phyloP scores from a whole-genome alignment of 2,329 filamentous ascomycete species.

The Penicillium sp. region DNA sequence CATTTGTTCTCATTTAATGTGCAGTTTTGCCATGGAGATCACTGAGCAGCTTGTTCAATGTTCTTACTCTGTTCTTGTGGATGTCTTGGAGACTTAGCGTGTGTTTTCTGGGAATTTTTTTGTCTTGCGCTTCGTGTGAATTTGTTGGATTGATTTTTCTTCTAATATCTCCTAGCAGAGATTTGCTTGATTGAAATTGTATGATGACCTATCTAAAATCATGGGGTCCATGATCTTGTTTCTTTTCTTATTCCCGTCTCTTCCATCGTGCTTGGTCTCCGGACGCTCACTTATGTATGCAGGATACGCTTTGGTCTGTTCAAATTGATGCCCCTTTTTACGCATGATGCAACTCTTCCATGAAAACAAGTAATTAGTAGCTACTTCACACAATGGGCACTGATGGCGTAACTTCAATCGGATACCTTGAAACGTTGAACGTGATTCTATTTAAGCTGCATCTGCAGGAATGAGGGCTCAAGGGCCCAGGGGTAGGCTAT shows the following conservation, averaged over 20 bases:
- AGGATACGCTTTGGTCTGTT: conserved; percentile 1
- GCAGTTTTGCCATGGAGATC: conserved; percentile 1
- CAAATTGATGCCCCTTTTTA: conserved; percentile 1
- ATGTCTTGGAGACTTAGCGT: conserved; percentile 18
- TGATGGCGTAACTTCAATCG: too few relatives aligned
- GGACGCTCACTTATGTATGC: background rate
- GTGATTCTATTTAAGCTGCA: too few relatives aligned
- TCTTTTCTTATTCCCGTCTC: conserved; percentile 5
- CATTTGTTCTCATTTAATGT: conserved; percentile 4
- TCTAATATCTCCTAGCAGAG: background rate
- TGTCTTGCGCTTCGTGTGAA: conserved; percentile 1
- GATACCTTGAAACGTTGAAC: too few relatives aligned
- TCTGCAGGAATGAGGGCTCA: too few relatives aligned
- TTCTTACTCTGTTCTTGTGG: conserved; percentile 6
- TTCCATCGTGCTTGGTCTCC: background rate
- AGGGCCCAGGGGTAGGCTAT: too few relatives aligned
- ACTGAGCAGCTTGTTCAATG: conserved; percentile 11
- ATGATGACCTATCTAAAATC: too few relatives aligned
- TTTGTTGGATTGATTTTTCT: conserved; percentile 1
- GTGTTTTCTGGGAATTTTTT: conserved; percentile 7
- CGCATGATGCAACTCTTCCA: too few relatives aligned
- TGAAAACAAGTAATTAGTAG: too few relatives aligned
- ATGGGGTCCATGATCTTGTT: conserved; percentile 8
- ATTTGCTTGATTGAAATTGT: conserved; percentile 21
- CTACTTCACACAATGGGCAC: too few relatives aligned